phyloP scores from a whole-genome alignment of 805 yeast species.

The Pichia sporocuriosa region DNA sequence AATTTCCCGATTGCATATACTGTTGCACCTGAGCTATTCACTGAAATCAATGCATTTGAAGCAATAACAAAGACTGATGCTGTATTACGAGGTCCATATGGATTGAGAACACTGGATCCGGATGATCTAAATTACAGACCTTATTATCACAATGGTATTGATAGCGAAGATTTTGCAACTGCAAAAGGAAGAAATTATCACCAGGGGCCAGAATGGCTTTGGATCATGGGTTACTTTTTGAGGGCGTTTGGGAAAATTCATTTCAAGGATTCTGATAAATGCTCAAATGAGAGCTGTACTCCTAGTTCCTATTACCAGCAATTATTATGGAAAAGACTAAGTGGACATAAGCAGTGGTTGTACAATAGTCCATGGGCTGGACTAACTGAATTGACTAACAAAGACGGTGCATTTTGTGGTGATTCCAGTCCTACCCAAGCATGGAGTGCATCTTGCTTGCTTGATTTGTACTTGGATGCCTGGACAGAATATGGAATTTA shows the following conservation, averaged over 20 bases:
- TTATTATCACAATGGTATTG: constrained; percentile 73
- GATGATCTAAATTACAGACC: constrained; percentile 89
- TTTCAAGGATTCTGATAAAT: constrained; percentile 18
- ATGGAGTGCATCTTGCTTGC: constrained; percentile 84
- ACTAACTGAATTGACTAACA: constrained; percentile 83
- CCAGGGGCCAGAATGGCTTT: constrained; percentile 99
- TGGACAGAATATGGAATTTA: constrained; percentile 27
- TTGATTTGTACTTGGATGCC: constrained; percentile 71
- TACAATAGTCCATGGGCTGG: constrained; percentile 87
- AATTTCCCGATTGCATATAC: constrained; percentile 88
- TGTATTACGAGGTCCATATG: constrained; percentile 78
- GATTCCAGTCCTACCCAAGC: constrained; percentile 97
- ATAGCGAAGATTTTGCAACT: constrained; percentile 81
- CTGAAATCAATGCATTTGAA: constrained; percentile 47
- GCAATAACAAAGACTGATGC: constrained; percentile 70
- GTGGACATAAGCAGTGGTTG: constrained; percentile 64
- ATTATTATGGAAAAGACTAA: constrained; percentile 52
- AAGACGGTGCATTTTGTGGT: constrained; percentile 69
- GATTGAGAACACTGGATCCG: constrained; percentile 90
- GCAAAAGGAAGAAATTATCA: constrained; percentile 95
- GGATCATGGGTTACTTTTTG: constrained; percentile 83
- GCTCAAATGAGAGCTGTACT: constrained; percentile 12
- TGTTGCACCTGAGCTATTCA: constrained; percentile 92
- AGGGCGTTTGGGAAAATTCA: constrained; percentile 65
- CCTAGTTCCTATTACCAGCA: constrained; percentile 51